Evolutionary conservation across 2,329 filamentous ascomycete species (phyloP), one percentile per base, ranked within the genome.

Genomic region (Paracamarosporium sp.): DNA sequence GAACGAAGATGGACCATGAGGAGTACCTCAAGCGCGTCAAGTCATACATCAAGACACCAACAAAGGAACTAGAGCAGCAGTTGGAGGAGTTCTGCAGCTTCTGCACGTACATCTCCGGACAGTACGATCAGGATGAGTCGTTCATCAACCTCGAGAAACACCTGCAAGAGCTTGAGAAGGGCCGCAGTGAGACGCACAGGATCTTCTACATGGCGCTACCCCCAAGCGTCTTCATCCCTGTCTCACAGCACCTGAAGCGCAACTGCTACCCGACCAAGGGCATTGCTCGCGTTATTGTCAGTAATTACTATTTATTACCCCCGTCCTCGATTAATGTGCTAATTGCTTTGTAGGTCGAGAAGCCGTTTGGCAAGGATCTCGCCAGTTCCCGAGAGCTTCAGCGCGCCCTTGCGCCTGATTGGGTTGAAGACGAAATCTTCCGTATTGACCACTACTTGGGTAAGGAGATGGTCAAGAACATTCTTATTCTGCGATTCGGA

Each of bases 401-500:
- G 77, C 93, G 91, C 79, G 96, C 95, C 7, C 87, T 99, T 63
- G 92, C 94, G 76, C 95, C 95, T 41, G 93, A 99, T 82, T 99
- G 95, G 96, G 95, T 91, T 75, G 96, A 99, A 81, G 94, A 98
- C 53, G 95, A 99, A 82, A 89, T 99, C 67, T 99, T 96, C 88
- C 93, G 95, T 75, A 99, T 99, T 73, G 95, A 99, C 79, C 95
- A 99, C 83, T 99, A 99, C 80, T 88, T 99, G 46, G 96, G 96
- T 72, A 99, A 99, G 86, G 95, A 99, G 82, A 99, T 99, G 95
- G 95, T 99, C 73, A 99, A 99, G 88, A 99, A 99, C 82, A 96
- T 99, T 68, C 86, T 99, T 66, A 97, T 99, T 69, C 87, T 99
- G 67, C 88, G 96, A 76, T 99, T 99, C 76, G 96, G 95, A 70